Evolutionary conservation across 129 eudicot species (phyloP).

Genomic region (Oenanthe sinensis): DNA sequence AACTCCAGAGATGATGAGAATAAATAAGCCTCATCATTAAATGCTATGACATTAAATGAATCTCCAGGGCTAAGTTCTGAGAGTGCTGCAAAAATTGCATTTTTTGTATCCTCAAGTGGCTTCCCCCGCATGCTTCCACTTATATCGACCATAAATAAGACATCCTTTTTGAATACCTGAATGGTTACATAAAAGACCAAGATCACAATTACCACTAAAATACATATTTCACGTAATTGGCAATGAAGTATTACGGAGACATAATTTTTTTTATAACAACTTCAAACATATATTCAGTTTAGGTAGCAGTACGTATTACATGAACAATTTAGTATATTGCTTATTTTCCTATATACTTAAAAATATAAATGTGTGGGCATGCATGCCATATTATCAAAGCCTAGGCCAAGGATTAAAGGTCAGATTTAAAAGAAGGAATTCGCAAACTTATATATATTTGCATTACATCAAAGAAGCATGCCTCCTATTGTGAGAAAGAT

Average conservation of each 20-base stretch:
- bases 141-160: slow-evolving; percentile 74
- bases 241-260: neutral
- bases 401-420: neutral
- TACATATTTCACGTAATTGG: neutral
- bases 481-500: neutral
- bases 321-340: neutral
- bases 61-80: slow-evolving; percentile 57
- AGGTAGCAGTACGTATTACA: neutral
- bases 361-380: neutral
- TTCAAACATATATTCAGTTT: neutral
- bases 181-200: neutral
- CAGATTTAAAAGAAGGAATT: too few relatives aligned
- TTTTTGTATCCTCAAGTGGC: slow-evolving; percentile 74
- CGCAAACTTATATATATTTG: neutral
- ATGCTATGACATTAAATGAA: slow-evolving; percentile 68
- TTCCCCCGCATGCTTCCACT: slow-evolving; percentile 93
- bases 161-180: slow-evolving; percentile 59
- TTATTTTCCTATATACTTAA: neutral
- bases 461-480: neutral
- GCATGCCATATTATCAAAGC: too few relatives aligned
- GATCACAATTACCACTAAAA: neutral
- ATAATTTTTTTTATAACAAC: neutral
- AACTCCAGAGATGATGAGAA: slow-evolving; percentile 61
- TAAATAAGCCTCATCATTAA: slow-evolving; percentile 48
- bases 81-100: slow-evolving; percentile 45